Base-by-base conservation (phyloP, 2,329 filamentous ascomycete species). In the Paecilomyces fulvus region DNA sequence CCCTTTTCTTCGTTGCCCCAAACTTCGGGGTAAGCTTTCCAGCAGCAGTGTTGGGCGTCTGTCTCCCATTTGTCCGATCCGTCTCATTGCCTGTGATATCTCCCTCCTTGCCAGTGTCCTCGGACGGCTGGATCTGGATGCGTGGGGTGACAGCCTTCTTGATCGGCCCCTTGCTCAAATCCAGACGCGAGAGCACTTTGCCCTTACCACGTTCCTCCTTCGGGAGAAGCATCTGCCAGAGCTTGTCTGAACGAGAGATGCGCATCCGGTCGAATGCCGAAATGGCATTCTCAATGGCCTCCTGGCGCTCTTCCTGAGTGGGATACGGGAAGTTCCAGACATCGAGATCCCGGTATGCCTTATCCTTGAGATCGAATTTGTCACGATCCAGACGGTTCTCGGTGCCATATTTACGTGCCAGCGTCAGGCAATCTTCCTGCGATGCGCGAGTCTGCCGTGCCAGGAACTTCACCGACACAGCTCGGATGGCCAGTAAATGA, bases 241-340 rank as follows among this genome's bases (percentile, higher is more conserved):
- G 71, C 64, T 80, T 80, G 64, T 86, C 83, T 37, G 80, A 77
- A 60, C 81, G 81, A 6, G 80, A 78, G 17, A 86, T 72, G 28
- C 84, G 77, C 70, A 82, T 76, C 54, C 84, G 78, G 68, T 87
- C 84, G 67, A 83, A 86, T 49, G 83, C 82, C 54, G 79, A 80
- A 63, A 86, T 80, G 55, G 83, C 83, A 69, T 81, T 81, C 60
- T 85, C 80, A 63, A 86, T 82, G 28, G 83, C 84, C 54, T 78
- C 73, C 59, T 84, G 75, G 17, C 83, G 77, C 56, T 85, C 80
- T 51, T 81, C 77, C 51, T 78, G 65, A 37, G 72, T 77, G 28
- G 75, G 77, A 67, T 85, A 87, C 11, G 76, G 76, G 64, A 86
- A 86, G 7, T 77, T 79, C 76, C 79, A 86, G 9, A 84, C 77